Base-by-base conservation (phyloP, 495 filamentous ascomycete species). In the Barbatosphaeria neglecta region DNA sequence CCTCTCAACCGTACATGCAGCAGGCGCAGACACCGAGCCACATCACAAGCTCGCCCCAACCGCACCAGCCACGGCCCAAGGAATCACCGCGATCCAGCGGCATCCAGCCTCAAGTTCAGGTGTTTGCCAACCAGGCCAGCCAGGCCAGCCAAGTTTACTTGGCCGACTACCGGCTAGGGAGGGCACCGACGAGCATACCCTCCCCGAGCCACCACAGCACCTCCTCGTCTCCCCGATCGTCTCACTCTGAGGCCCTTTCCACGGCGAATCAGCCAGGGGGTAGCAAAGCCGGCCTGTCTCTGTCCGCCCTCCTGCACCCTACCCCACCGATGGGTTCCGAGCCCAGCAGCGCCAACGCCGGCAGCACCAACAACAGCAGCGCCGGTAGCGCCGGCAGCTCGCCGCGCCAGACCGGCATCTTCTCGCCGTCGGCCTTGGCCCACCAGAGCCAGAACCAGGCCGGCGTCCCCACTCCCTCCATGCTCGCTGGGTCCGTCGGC, bases 401-500 rank as follows among this genome's bases (percentile, higher is more conserved):
- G 4, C 65, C 64, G 4, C 52, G 55, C 6, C 39, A 41, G 39
- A 22, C n/a, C n/a, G n/a, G n/a, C n/a, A n/a, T n/a, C n/a, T n/a
- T n/a, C n/a, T n/a, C n/a, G n/a, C n/a, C n/a, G n/a, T n/a, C n/a
- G n/a, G n/a, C n/a, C n/a, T n/a, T n/a, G n/a, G n/a, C n/a, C n/a
- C n/a, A n/a, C n/a, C n/a, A n/a, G n/a, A n/a, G n/a, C n/a, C n/a
- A n/a, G n/a, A n/a, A n/a, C n/a, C n/a, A n/a, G n/a, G n/a, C n/a
- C n/a, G n/a, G n/a, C n/a, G n/a, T n/a, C n/a, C n/a, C n/a, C n/a
- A n/a, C n/a, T n/a, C n/a, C n/a, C n/a, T n/a, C n/a, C 53, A 78
- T 70, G 56, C 70, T 62, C 39, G 51, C 65, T n/a, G 62, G 64
- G 13, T 56, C 60, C 45, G 65, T 70, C 7, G 60, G 71, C 17